Evolutionary conservation across 805 yeast genomes (phyloP).

Genomic region (Sugiyamaella valdiviana): DNA sequence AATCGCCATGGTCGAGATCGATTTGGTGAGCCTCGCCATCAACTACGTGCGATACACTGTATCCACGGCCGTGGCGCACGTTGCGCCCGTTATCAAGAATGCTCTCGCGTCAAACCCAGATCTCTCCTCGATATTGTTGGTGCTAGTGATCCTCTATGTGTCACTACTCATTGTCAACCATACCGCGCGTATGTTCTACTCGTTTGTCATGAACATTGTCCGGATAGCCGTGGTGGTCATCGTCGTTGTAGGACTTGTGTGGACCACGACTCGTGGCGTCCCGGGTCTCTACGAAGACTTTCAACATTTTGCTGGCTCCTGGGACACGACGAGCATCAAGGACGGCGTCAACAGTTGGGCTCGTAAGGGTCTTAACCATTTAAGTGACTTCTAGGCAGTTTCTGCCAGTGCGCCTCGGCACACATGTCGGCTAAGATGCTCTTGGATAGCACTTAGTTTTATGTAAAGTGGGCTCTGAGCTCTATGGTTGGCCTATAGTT

Average conservation of each 20-base stretch:
- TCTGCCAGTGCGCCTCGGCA: too few species aligned
- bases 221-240: conserved; percentile 13
- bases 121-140: conserved; percentile 17
- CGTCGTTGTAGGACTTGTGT: conserved; percentile 8
- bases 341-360: background rate
- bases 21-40: background rate
- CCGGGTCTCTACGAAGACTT: background rate
- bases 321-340: background rate
- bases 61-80: background rate
- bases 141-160: conserved; percentile 22
- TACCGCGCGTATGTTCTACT: conserved; percentile 21
- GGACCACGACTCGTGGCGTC: conserved; percentile 13
- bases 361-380: background rate
- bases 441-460: too few species aligned
- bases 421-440: too few species aligned
- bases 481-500: too few species aligned
- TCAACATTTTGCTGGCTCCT: background rate
- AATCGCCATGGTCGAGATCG: conserved; percentile 2
- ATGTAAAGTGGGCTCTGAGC: too few species aligned
- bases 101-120: conserved; percentile 18
- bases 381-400: too few species aligned
- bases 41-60: background rate
- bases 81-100: conserved; percentile 9
- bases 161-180: conserved; percentile 22
- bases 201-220: conserved; percentile 17